Conservation (phyloP, 148 eudicot genomes). For the Salicornia ramosissima region DNA sequence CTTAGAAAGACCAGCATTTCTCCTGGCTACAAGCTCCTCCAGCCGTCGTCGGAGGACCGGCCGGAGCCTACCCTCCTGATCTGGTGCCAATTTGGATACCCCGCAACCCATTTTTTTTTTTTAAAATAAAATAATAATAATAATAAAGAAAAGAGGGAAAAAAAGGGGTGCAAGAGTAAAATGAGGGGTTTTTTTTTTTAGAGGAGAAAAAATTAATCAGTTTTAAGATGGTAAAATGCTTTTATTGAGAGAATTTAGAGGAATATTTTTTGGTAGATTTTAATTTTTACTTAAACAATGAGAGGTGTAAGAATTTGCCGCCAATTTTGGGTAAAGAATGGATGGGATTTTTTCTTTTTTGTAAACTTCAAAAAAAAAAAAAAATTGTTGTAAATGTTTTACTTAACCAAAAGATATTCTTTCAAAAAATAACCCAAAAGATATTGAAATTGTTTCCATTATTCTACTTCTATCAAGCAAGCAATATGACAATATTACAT, state of each 20-base stretch:
- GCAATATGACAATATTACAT: no score
- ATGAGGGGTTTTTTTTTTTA: not conserved
- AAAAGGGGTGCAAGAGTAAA: not conserved
- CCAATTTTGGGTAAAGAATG: not conserved
- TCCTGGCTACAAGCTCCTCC: slow-evolving; percentile 24
- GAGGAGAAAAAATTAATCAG: not conserved
- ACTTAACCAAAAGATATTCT: no score
- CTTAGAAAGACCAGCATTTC: slow-evolving; percentile 11
- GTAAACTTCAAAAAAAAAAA: no score
- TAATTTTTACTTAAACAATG: not conserved
- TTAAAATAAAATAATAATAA: not conserved
- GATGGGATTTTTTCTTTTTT: not conserved
- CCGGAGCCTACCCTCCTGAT: slow-evolving; percentile 19
- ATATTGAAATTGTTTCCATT: no score
- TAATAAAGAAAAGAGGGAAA: not conserved
- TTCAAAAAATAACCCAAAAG: no score
- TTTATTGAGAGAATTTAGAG: slow-evolving; percentile 1
- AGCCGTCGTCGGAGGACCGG: slow-evolving; percentile 33
- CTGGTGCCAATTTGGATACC: slow-evolving; percentile 29
- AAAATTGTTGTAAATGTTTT: no score
- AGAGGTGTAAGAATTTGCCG: slow-evolving; percentile 24
- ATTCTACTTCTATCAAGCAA: no score
- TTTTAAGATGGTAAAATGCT: not conserved
- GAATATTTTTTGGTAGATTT: not conserved
- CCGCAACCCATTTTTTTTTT: slow-evolving; percentile 34